These are phyloP conservation scores for Porogramme epimiltina DNA, from an alignment of 1,284 basidiomycete species.

Conservation along the genomic window DNA sequence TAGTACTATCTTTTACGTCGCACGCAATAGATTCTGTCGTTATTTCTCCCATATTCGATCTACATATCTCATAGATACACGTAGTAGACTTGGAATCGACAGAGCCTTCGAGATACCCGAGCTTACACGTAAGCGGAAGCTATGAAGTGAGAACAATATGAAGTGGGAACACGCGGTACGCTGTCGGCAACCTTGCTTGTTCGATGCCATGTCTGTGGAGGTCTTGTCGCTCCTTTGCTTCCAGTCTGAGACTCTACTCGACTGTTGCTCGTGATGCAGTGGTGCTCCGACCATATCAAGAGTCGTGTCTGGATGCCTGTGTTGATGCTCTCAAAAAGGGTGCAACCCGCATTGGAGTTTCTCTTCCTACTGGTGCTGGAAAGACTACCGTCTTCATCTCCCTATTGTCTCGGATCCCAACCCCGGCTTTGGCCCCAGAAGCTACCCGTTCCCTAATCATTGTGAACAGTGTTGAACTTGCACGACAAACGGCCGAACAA, in stretches of 20 bases:
- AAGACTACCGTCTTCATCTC: slow-evolving; percentile 94
- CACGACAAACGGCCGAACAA: slow-evolving; percentile 82
- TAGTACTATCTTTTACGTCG: slow-evolving; percentile 35
- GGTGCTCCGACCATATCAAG: slow-evolving; percentile 86
- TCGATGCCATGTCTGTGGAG: slow-evolving; percentile 25
- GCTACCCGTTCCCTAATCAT: slow-evolving; percentile 76
- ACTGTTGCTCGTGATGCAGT: slow-evolving; percentile 19
- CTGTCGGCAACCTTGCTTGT: slow-evolving; percentile 8
- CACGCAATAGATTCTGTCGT: slow-evolving; percentile 36
- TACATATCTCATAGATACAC: slow-evolving; percentile 24
- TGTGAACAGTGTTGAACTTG: slow-evolving; percentile 88
- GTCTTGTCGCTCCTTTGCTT: background rate
- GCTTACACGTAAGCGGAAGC: no score
- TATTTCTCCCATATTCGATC: slow-evolving; percentile 25
- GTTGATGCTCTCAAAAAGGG: slow-evolving; percentile 66
- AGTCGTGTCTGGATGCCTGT: slow-evolving; percentile 83
- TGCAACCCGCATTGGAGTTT: slow-evolving; percentile 85
- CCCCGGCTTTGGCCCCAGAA: slow-evolving; percentile 42
- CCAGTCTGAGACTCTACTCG: slow-evolving; percentile 16
- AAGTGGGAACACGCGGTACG: no score
- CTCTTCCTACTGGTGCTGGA: slow-evolving; percentile 88
- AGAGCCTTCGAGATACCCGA: slow-evolving; percentile 4
- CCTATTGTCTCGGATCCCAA: slow-evolving; percentile 62
- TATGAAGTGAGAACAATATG: no score
- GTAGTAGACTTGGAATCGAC: slow-evolving; percentile 25